Conservation (phyloP, 805 yeast genomes). For the Candida insectorum region DNA sequence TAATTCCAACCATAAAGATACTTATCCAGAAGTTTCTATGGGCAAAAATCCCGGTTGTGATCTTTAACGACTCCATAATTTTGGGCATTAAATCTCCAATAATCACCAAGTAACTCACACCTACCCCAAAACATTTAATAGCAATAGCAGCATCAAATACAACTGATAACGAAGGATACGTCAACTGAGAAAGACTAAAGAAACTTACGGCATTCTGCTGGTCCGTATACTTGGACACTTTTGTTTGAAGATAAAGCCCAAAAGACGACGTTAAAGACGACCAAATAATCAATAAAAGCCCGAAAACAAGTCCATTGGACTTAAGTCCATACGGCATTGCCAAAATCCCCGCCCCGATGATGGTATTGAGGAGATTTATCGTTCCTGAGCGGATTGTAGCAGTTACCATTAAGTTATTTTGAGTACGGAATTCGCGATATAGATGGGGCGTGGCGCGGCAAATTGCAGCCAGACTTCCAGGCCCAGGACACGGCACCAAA, state of each 20-base stretch:
- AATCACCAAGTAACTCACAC: slow-evolving; percentile 65
- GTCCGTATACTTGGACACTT: slow-evolving; percentile 46
- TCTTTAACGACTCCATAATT: slow-evolving; percentile 38
- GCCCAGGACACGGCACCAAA: too few relatives aligned
- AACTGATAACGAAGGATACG: slow-evolving; percentile 67
- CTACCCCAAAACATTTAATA: slow-evolving; percentile 77
- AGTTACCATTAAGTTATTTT: slow-evolving; percentile 21
- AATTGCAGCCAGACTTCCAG: slow-evolving; percentile 1
- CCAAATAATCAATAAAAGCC: slow-evolving; percentile 36
- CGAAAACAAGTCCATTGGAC: slow-evolving; percentile 45
- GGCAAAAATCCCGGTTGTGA: slow-evolving; percentile 19
- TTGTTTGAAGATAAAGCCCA: slow-evolving; percentile 63
- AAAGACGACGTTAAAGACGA: slow-evolving; percentile 48
- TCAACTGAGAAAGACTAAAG: slow-evolving; percentile 48
- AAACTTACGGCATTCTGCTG: slow-evolving; percentile 41
- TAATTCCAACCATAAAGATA: slow-evolving; percentile 45
- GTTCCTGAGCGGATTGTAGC: slow-evolving; percentile 48
- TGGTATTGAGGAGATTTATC: slow-evolving; percentile 53
- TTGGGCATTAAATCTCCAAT: slow-evolving; percentile 77
- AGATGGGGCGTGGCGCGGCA: slow-evolving; percentile 4
- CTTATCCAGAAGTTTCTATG: slow-evolving; percentile 54
- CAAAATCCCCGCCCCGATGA: slow-evolving; percentile 64
- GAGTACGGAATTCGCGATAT: too few relatives aligned
- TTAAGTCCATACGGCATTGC: slow-evolving; percentile 70
- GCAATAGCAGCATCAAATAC: slow-evolving; percentile 75